Conservation (phyloP, 2,329 filamentous ascomycete species). For the Stagonosporopsis vannaccii region DNA sequence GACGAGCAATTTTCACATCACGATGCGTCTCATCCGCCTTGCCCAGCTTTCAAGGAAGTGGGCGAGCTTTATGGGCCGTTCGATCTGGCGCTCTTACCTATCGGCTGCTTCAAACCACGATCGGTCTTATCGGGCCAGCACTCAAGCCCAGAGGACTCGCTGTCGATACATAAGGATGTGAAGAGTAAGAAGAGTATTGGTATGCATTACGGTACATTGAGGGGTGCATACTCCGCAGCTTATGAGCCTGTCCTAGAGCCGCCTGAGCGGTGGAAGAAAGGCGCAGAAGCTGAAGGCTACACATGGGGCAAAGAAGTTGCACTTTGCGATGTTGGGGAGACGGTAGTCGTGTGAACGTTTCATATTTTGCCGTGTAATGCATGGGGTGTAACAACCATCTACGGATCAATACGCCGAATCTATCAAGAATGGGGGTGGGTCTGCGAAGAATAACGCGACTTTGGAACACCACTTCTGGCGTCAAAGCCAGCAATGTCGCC, state of each 20-base stretch:
- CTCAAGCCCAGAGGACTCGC: slow-evolving; percentile 56
- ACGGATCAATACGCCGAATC: background rate
- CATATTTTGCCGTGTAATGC: background rate
- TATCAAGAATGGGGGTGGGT: slow-evolving; percentile 10
- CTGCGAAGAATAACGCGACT: background rate
- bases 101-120: slow-evolving; percentile 57
- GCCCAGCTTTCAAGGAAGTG: slow-evolving; percentile 58
- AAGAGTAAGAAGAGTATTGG: slow-evolving; percentile 57
- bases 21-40: slow-evolving; percentile 49
- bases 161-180: slow-evolving; percentile 58
- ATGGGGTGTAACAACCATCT: background rate
- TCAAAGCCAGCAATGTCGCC: background rate
- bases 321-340: slow-evolving; percentile 58
- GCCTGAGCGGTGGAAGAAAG: slow-evolving; percentile 54
- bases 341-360: slow-evolving; percentile 48
- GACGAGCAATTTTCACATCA: slow-evolving; percentile 42
- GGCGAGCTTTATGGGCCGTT: slow-evolving; percentile 57
- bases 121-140: slow-evolving; percentile 56
- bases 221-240: slow-evolving; percentile 54
- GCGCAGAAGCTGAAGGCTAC: slow-evolving; percentile 53
- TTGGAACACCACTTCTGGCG: slow-evolving; percentile 4
- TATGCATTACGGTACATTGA: slow-evolving; percentile 61
- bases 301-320: slow-evolving; percentile 49
- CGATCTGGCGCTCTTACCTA: slow-evolving; percentile 58
- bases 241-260: slow-evolving; percentile 61